phyloP scores from a whole-genome alignment of 495 filamentous ascomycete species.

The Oleoguttula mirabilis region DNA sequence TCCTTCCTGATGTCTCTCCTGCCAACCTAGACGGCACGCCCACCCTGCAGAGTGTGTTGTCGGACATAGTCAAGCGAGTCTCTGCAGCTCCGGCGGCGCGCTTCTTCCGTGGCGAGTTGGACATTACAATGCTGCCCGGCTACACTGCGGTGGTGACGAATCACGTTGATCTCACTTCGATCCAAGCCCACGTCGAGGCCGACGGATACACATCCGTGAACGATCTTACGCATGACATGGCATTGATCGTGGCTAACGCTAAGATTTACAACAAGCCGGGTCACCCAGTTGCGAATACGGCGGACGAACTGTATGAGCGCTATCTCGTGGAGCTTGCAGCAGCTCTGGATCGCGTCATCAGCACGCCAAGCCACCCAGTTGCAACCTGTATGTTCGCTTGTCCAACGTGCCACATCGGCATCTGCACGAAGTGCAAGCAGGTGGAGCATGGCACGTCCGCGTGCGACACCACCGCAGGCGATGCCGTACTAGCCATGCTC shows the following conservation, averaged over 20 bases:
- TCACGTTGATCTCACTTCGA: constrained; percentile 8
- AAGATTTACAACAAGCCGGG: constrained; percentile 7
- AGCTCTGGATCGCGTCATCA: background rate
- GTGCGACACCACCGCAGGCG: constrained; percentile 2
- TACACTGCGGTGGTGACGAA: background rate
- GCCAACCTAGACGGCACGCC: background rate
- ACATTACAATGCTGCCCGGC: constrained; percentile 1
- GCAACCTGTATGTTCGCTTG: constrained; percentile 15
- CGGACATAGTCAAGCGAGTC: constrained; percentile 1
- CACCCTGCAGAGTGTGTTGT: background rate
- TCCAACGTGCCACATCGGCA: constrained; percentile 21
- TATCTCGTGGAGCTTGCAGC: background rate
- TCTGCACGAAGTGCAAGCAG: constrained; percentile 23
- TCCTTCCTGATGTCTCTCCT: constrained; percentile 3
- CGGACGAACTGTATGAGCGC: background rate
- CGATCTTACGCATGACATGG: constrained; percentile 9
- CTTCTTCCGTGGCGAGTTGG: constrained; percentile 9
- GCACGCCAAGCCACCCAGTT: background rate
- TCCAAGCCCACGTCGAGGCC: background rate
- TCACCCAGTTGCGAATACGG: constrained; percentile 9
- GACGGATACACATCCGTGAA: constrained; percentile 2
- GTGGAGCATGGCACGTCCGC: background rate
- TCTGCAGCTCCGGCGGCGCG: background rate
- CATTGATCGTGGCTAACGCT: constrained; percentile 6
- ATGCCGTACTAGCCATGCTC: constrained; percentile 12